phyloP scores from a whole-genome alignment of 2,329 filamentous ascomycete species.

The Fusarium sp. region DNA sequence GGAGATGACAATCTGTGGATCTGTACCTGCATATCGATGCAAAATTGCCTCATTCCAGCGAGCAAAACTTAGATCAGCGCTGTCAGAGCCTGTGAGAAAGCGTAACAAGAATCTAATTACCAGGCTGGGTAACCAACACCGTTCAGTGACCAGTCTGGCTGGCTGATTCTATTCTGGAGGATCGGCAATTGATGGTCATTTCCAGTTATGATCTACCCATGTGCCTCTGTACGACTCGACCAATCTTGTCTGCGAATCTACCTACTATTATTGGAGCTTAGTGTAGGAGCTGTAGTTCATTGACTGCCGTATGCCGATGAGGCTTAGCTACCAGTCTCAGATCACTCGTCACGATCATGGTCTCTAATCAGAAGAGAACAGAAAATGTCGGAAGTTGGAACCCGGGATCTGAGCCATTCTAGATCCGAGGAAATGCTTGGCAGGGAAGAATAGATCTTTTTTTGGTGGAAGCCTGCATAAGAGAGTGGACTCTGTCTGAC shows the following conservation, averaged over 20 bases:
- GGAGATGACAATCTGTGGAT: conserved; percentile 1
- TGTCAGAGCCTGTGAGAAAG: background rate
- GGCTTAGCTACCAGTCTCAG: conserved; percentile 6
- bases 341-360: background rate
- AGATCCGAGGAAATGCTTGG: conserved; percentile 14
- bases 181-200: conserved; percentile 10
- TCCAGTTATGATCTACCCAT: background rate
- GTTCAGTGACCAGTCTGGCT: conserved; percentile 23
- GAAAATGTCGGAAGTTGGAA: background rate
- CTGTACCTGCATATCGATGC: conserved; percentile 7
- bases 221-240: background rate
- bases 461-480: background rate
- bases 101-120: background rate
- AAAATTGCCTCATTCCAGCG: conserved; percentile 7
- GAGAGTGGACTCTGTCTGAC: background rate
- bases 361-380: background rate
- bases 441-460: conserved; percentile 11
- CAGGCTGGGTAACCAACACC: conserved; percentile 6
- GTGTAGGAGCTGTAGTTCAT: background rate
- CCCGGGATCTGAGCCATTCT: conserved; percentile 20
- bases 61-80: background rate
- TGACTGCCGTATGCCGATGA: conserved; percentile 11
- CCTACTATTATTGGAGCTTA: background rate
- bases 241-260: background rate
- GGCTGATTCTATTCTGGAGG: conserved; percentile 3